A percentile compares a stretch with the other conserved stretches of the same genome.
phyloP scores from a whole-genome alignment of 345 rosid genomes.

The Populus euphratica region DNA sequence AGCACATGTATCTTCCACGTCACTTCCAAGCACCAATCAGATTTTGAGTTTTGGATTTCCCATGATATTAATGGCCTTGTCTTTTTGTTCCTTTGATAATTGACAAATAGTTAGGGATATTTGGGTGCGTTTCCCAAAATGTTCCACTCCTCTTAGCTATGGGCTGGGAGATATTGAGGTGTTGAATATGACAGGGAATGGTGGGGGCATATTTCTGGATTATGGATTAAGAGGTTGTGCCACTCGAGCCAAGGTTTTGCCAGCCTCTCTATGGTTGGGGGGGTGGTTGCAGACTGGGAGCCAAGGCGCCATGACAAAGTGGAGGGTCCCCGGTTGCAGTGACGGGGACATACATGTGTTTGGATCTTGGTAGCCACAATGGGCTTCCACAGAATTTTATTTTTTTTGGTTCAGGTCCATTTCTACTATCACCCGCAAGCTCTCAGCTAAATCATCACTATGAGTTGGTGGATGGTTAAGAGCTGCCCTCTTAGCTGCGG shows the following conservation, averaged over 20 bases:
- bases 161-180: constrained; percentile 20
- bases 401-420: background rate
- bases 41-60: constrained; percentile 52
- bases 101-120: constrained; percentile 17
- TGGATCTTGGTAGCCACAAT: background rate
- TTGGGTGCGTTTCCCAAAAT: constrained; percentile 23
- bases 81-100: background rate
- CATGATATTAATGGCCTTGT: constrained; percentile 15
- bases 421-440: background rate
- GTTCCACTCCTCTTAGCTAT: constrained; percentile 19
- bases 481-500: background rate
- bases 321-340: background rate
- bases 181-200: constrained; percentile 20
- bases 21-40: constrained; percentile 51
- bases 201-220: constrained; percentile 9
- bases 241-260: background rate
- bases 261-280: background rate
- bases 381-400: background rate
- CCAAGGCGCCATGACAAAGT: background rate
- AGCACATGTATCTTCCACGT: constrained; percentile 43
- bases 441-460: background rate
- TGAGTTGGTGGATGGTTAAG: background rate
- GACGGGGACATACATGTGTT: background rate
- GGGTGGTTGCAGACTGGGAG: background rate
- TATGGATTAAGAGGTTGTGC: background rate